Evolutionary conservation across 768 basidiomycete species (phyloP).

Genomic region (Calocybe cyanea): DNA sequence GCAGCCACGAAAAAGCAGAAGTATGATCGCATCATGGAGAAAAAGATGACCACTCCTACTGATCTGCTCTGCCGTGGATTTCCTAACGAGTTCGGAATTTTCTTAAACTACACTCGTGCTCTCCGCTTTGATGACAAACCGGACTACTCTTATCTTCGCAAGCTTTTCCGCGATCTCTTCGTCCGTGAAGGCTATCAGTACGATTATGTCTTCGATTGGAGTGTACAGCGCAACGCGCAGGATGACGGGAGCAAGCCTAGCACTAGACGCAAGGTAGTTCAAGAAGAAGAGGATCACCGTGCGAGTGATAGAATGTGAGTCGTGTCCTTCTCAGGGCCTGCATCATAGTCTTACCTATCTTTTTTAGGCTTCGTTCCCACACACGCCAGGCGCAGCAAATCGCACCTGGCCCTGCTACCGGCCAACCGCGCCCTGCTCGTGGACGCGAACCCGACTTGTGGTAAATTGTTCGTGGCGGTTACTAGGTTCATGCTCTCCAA

Average conservation of each 20-base stretch:
- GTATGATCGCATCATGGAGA: conserved; percentile 99
- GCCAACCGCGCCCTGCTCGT: conserved; percentile 41
- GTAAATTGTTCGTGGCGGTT: conserved; percentile 36
- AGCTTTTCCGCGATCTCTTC: conserved; percentile 97
- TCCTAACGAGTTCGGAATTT: conserved; percentile 99
- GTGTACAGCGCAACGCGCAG: conserved; percentile 72
- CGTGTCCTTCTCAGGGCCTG: conserved; percentile 8
- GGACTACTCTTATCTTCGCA: conserved; percentile 98
- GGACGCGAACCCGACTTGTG: conserved; percentile 52
- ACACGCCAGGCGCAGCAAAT: conserved; percentile 77
- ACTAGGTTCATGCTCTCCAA: conserved; percentile 38
- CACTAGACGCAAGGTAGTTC: conserved; percentile 73
- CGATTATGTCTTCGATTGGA: conserved; percentile 99
- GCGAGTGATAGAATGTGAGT: conserved; percentile 81
- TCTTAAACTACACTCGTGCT: conserved; percentile 98
- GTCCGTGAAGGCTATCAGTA: conserved; percentile 98
- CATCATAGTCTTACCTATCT: conserved; percentile 15
- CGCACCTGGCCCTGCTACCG: conserved; percentile 40
- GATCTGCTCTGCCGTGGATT: conserved; percentile 98
- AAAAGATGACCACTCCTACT: conserved; percentile 99
- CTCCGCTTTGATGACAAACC: conserved; percentile 99
- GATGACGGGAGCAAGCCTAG: conserved; percentile 69
- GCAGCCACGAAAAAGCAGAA: conserved; percentile 99
- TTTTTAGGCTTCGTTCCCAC: conserved; percentile 76
- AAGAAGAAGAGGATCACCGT: conserved; percentile 83